Percentiles rank a stretch among this genome's conserved stretches.
phyloP scores from a whole-genome alignment of 805 yeast species.

The Yueomyces sp. region DNA sequence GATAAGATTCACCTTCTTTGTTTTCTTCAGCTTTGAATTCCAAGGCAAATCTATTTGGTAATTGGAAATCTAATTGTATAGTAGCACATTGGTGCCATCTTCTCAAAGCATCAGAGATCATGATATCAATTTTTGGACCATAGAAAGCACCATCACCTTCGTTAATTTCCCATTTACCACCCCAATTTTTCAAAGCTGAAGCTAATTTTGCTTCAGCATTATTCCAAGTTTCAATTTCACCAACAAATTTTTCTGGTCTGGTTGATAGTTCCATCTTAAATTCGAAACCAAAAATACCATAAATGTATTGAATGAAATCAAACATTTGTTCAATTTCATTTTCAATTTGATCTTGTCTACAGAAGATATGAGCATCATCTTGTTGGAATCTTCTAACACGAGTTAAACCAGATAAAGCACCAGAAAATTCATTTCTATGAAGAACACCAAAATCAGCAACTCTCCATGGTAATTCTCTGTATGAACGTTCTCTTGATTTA shows the following conservation, averaged over 20 bases:
- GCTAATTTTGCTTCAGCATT: conserved; percentile 77
- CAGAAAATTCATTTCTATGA: conserved; percentile 90
- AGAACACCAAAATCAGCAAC: conserved; percentile 81
- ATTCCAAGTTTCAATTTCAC: conserved; percentile 91
- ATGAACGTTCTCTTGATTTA: conserved; percentile 61
- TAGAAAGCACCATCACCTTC: conserved; percentile 97
- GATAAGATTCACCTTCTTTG: conserved; percentile 37
- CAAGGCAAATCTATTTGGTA: conserved; percentile 86
- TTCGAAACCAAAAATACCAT: conserved; percentile 87
- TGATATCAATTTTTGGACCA: conserved; percentile 92
- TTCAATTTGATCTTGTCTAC: conserved; percentile 63
- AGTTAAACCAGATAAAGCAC: conserved; percentile 85
- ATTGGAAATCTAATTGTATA: conserved; percentile 95
- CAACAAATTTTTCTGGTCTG: conserved; percentile 92
- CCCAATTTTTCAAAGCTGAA: conserved; percentile 70
- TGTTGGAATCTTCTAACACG: conserved; percentile 93
- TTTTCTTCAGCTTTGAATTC: conserved; percentile 66
- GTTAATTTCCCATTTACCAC: conserved; percentile 87
- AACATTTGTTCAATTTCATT: conserved; percentile 63
- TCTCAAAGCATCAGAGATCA: conserved; percentile 84
- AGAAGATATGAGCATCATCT: conserved; percentile 96
- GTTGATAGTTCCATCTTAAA: conserved; percentile 96
- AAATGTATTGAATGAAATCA: conserved; percentile 72
- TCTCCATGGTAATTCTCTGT: conserved; percentile 76
- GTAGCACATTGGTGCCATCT: conserved; percentile 99